A percentile compares a stretch with the other conserved stretches of the same genome.
Conservation (phyloP, 225 moss, liverwort and hornwort genomes). For the Antitrichia curtipendula region DNA sequence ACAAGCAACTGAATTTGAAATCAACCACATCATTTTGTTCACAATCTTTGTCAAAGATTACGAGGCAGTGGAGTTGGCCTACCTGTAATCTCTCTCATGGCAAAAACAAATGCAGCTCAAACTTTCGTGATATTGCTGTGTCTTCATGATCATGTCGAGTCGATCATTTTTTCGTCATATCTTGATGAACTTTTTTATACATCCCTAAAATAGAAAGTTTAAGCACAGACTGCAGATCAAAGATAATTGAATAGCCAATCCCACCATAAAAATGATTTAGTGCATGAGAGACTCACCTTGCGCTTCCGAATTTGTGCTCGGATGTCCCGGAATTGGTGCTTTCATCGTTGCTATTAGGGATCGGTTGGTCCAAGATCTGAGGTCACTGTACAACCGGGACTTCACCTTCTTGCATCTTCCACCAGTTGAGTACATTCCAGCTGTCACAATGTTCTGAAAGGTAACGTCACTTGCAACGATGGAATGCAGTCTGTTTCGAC, state of each 20-base stretch:
- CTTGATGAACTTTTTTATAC: background rate
- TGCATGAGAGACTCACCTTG: background rate
- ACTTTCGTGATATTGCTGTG: background rate
- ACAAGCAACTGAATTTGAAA: background rate
- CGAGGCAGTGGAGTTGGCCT: background rate
- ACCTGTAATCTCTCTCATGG: background rate
- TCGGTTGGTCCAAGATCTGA: background rate
- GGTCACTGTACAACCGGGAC: slow-evolving; percentile 9
- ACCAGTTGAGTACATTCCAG: slow-evolving; percentile 9
- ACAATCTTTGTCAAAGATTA: slow-evolving; percentile 3
- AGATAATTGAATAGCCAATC: background rate
- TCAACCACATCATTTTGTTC: background rate
- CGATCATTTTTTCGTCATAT: background rate
- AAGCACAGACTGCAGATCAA: background rate
- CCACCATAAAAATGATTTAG: background rate
- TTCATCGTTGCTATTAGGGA: slow-evolving; percentile 12
- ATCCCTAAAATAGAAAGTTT: no score
- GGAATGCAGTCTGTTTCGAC: background rate
- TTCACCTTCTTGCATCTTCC: slow-evolving; percentile 10
- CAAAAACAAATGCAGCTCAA: background rate
- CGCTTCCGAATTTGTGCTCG: background rate
- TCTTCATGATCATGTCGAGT: background rate
- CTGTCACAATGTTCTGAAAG: background rate
- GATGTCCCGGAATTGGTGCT: background rate
- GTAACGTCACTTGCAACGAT: background rate